These are phyloP conservation scores for Patellaria atrata DNA, from an alignment of 495 filamentous ascomycete genomes.

Conservation along the genomic window DNA sequence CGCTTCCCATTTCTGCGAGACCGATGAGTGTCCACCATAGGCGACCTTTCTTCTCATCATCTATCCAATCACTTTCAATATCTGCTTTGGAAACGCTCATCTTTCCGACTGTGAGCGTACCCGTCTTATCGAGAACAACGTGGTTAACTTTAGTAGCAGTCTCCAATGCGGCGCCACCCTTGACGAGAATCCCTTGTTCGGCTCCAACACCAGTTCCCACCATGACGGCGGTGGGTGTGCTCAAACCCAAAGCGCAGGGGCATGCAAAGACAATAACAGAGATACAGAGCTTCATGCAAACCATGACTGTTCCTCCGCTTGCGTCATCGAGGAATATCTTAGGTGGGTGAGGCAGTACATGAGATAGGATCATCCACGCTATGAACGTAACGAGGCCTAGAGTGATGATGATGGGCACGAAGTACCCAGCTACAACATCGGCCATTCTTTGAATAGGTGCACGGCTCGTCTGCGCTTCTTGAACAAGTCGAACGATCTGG, in stretches of 20 bases:
- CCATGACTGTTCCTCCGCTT: conserved; percentile 83
- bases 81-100: conserved; percentile 73
- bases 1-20: conserved; percentile 81
- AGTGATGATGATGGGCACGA: conserved; percentile 76
- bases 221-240: conserved; percentile 96
- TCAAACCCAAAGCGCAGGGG: conserved; percentile 85
- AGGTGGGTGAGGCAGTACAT: conserved; percentile 66
- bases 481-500: conserved; percentile 94
- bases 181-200: conserved; percentile 93
- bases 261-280: conserved; percentile 98
- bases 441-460: conserved; percentile 93
- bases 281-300: conserved; percentile 95
- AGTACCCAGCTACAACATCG: conserved; percentile 83
- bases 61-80: conserved; percentile 52
- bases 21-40: conserved; percentile 95
- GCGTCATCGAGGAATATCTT: conserved; percentile 68
- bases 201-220: conserved; percentile 93
- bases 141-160: conserved; percentile 82
- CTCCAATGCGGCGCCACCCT: conserved; percentile 87
- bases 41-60: conserved; percentile 48
- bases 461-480: conserved; percentile 86
- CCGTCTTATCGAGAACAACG: conserved; percentile 98
- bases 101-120: conserved; percentile 83
- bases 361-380: conserved; percentile 89
- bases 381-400: conserved; percentile 78